Evolutionary conservation across 1,139 yeast genomes (phyloP).

Genomic region (Sugiyamaella grinbergsii): DNA sequence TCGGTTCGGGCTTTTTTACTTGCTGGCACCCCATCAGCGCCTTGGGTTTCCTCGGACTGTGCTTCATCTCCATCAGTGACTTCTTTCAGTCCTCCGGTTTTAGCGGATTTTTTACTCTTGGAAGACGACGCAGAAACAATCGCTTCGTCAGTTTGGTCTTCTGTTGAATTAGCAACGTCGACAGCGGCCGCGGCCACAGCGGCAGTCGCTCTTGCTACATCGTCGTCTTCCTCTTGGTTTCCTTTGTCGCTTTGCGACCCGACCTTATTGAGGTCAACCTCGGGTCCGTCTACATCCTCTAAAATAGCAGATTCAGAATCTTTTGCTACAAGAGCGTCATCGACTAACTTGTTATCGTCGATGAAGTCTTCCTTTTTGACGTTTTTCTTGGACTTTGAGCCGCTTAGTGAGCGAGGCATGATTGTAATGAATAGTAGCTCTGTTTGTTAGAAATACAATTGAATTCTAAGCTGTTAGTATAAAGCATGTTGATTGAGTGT

Average conservation of each 20-base stretch:
- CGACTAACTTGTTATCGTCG: conserved; percentile 13
- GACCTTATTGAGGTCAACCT: not conserved
- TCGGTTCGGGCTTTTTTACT: not conserved
- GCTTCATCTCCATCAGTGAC: not conserved
- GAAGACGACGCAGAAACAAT: conserved; percentile 4
- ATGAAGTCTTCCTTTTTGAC: not conserved
- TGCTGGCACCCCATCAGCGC: not conserved
- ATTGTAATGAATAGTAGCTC: not conserved
- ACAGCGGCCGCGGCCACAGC: conserved; percentile 10
- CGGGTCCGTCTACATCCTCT: conserved; percentile 5
- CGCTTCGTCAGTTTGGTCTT: not conserved
- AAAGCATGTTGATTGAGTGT: not conserved
- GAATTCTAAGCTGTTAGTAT: not conserved
- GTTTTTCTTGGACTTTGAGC: conserved; percentile 1
- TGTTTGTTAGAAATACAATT: not conserved
- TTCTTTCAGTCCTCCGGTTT: not conserved
- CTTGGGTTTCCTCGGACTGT: not conserved
- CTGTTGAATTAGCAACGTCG: not conserved
- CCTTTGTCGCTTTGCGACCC: not conserved
- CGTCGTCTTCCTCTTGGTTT: conserved; percentile 4
- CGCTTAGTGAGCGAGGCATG: not conserved
- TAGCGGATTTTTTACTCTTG: conserved; percentile 2
- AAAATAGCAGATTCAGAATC: conserved; percentile 8
- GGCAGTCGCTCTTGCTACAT: conserved; percentile 13
- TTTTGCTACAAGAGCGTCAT: conserved; percentile 16